Evolutionary conservation across 306 rosid species (phyloP).

Genomic region (Medicago ruthenica): DNA sequence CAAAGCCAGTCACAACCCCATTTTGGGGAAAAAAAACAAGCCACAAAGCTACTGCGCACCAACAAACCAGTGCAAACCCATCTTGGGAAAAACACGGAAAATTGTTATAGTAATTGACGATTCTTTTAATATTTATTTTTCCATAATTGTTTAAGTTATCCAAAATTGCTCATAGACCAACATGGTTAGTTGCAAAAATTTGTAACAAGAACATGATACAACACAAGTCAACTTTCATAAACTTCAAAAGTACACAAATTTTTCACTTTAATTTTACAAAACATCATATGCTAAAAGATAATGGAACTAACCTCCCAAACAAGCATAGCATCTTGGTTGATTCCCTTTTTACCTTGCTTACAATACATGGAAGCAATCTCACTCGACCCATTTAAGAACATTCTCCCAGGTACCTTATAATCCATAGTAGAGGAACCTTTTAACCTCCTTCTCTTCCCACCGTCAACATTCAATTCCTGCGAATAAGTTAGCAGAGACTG

Average conservation of each 20-base stretch:
- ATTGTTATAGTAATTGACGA: not conserved
- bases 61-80: no score
- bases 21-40: no score
- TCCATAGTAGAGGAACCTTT: slow-evolving; percentile 49
- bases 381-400: slow-evolving; percentile 74
- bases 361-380: slow-evolving; percentile 72
- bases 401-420: slow-evolving; percentile 68
- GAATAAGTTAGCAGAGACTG: slow-evolving; percentile 49
- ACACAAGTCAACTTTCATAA: slow-evolving; percentile 16
- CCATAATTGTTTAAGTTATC: not conserved
- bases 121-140: not conserved
- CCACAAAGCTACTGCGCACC: no score
- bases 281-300: slow-evolving; percentile 20
- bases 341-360: slow-evolving; percentile 87
- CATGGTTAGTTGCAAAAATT: not conserved
- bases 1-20: no score
- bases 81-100: not conserved
- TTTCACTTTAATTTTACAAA: not conserved
- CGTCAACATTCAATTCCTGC: slow-evolving; percentile 45
- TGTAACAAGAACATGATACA: slow-evolving; percentile 16
- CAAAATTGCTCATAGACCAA: not conserved
- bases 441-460: slow-evolving; percentile 57
- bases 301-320: slow-evolving; percentile 84
- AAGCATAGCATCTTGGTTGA: slow-evolving; percentile 96
- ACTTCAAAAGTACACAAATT: slow-evolving; percentile 14